Evolutionary conservation across 2,329 filamentous ascomycete genomes (phyloP).

Genomic region (Penicillium sp.): DNA sequence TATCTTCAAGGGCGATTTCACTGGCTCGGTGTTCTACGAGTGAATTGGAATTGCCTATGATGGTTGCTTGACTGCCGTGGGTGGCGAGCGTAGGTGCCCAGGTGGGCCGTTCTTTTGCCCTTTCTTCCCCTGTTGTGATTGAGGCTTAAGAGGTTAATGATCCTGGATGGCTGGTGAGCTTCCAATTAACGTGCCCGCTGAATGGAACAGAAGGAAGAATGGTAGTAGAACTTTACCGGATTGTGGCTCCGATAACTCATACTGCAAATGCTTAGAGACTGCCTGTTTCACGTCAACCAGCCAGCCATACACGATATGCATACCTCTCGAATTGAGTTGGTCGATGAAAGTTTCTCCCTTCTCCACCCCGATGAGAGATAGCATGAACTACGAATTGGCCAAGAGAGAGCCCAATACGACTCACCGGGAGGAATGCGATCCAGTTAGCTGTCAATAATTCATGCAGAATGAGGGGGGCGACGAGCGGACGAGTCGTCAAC

Average conservation of each 20-base stretch:
- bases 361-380: background rate
- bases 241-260: background rate
- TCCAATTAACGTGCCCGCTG: background rate
- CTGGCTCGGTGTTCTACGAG: constrained; percentile 9
- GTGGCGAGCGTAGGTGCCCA: background rate
- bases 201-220: background rate
- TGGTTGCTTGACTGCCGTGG: background rate
- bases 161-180: constrained; percentile 1
- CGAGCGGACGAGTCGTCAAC: constrained; percentile 3
- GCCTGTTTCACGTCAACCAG: background rate
- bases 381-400: background rate
- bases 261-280: background rate
- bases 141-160: constrained; percentile 6
- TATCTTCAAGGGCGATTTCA: background rate
- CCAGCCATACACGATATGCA: background rate
- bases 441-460: constrained; percentile 11
- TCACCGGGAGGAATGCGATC: background rate
- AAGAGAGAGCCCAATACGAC: background rate
- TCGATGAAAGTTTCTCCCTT: background rate
- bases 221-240: background rate
- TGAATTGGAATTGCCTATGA: background rate
- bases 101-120: background rate
- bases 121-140: constrained; percentile 1
- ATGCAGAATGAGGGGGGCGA: background rate
- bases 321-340: background rate